Percentiles rank a stretch among this genome's conserved stretches.
Evolutionary conservation across 129 eudicot species (phyloP).

Genomic region (Calendula officinalis): DNA sequence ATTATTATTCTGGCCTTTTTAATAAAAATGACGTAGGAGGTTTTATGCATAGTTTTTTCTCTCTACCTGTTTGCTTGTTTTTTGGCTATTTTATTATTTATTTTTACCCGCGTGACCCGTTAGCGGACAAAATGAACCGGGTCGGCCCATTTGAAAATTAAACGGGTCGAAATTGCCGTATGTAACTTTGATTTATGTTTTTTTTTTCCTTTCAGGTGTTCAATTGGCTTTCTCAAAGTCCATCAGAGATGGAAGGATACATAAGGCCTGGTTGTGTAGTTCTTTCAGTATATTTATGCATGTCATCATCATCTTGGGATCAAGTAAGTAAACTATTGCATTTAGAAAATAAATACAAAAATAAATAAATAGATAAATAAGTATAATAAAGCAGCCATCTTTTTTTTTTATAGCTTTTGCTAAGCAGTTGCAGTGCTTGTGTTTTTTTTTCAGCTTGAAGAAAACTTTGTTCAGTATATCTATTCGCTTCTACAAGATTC

Average conservation of each 20-base stretch:
- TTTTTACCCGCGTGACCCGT: too few species aligned
- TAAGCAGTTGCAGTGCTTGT: too few species aligned
- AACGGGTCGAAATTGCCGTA: not conserved
- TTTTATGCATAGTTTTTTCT: not conserved
- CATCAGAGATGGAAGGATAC: conserved; percentile 92
- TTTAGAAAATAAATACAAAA: too few species aligned
- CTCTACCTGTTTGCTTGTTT: not conserved
- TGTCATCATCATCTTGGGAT: conserved; percentile 84
- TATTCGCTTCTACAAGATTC: conserved; percentile 48
- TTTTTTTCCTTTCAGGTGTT: conserved; percentile 49
- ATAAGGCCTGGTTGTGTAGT: conserved; percentile 95
- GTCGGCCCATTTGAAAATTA: not conserved
- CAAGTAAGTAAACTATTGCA: conserved; percentile 64
- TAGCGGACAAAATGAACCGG: too few species aligned
- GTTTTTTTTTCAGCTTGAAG: conserved; percentile 64
- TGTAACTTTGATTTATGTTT: conserved; percentile 2
- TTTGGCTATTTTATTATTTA: not conserved
- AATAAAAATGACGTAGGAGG: not conserved
- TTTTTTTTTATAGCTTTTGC: too few species aligned
- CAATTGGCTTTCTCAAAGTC: conserved; percentile 87
- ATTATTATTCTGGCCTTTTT: not conserved
- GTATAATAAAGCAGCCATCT: too few species aligned
- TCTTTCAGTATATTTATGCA: conserved; percentile 64
- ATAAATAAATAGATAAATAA: not conserved
- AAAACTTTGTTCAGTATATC: conserved; percentile 47